Evolutionary conservation across 371 early-diverging fungal species (phyloP).

Genomic region (Blakeslea trispora): DNA sequence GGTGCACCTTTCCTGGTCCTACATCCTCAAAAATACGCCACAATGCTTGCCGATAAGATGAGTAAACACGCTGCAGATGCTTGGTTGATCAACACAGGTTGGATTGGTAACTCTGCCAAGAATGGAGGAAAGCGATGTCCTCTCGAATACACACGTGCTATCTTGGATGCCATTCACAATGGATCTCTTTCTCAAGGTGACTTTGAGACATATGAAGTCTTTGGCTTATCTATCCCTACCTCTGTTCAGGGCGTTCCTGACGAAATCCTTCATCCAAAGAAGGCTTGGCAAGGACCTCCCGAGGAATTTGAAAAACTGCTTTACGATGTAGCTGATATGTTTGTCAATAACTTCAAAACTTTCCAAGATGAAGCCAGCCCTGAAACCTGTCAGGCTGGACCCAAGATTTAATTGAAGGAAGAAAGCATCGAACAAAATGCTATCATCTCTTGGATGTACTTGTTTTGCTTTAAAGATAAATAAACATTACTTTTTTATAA

Average conservation of each 20-base stretch:
- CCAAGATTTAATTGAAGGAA: conserved; percentile 37
- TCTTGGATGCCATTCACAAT: conserved; percentile 90
- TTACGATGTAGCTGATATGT: conserved; percentile 78
- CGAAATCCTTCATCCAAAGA: conserved; percentile 84
- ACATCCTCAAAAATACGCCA: conserved; percentile 96
- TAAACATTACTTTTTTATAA: too few relatives aligned
- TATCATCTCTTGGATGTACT: too few relatives aligned
- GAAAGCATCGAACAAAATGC: too few relatives aligned
- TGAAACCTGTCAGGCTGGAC: conserved; percentile 79
- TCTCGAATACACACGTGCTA: conserved; percentile 94
- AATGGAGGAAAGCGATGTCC: conserved; percentile 81
- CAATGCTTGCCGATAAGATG: conserved; percentile 96
- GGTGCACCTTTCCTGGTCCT: conserved; percentile 96
- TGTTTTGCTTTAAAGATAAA: too few relatives aligned
- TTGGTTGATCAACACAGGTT: conserved; percentile 98
- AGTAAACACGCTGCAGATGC: conserved; percentile 83
- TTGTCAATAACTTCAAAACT: conserved; percentile 86
- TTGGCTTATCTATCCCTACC: conserved; percentile 86
- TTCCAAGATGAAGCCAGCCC: conserved; percentile 82
- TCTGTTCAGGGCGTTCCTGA: conserved; percentile 77
- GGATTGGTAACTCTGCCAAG: conserved; percentile 89
- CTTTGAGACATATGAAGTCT: conserved; percentile 80
- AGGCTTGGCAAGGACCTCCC: conserved; percentile 77
- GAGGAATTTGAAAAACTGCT: conserved; percentile 66
- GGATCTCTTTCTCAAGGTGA: conserved; percentile 83